Base-by-base conservation (phyloP, 768 basidiomycete genomes). In the Cyathus striatus region DNA sequence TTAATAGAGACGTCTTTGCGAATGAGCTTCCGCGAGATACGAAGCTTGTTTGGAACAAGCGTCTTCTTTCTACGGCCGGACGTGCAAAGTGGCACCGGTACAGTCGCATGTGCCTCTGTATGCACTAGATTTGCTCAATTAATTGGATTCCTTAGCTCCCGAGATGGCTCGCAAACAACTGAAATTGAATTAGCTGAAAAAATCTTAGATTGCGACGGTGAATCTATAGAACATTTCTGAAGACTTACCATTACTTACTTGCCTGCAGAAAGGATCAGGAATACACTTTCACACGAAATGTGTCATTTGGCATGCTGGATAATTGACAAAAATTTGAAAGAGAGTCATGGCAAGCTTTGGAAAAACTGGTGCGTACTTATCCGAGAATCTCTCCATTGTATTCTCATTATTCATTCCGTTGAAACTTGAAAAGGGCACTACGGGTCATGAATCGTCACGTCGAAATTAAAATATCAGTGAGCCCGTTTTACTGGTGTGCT, bases 211-310 rank as follows among this genome's bases (percentile, higher is more conserved):
- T 77, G 74, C 39, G 76, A 86, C 50, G 86, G 90, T 88, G 44
- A 44, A 69, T 6, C n/a, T 44, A 26, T 9, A 38, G 18, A 30
- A 7, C 27, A 9, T 9, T n/a, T 30, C n/a, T n/a, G n/a, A 9
- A 30, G 9, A 30, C 27, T 7, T n/a, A 30, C n/a, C n/a, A 22
- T 12, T 16, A 17, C 23, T 22, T 37, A 22, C 23, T 16, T 26
- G 9, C 9, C 36, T 40, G 2, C 45, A 92, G 90, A 88, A 42
- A 78, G 89, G 27, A 84, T 93, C 38, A 71, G 83, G 25, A 83
- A 85, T 53, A 93, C 90, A 1, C 64, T 94, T 10, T 81, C 87
- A 23, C 91, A 94, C 52, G 91, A 94, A 59, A 91, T 93, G 90
- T 93, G 90, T 53, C 91, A 93, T 64, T 61, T 94, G 24, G 91